Conservation (phyloP, 805 yeast species). For the Wickerhamiella vanderwaltii region DNA sequence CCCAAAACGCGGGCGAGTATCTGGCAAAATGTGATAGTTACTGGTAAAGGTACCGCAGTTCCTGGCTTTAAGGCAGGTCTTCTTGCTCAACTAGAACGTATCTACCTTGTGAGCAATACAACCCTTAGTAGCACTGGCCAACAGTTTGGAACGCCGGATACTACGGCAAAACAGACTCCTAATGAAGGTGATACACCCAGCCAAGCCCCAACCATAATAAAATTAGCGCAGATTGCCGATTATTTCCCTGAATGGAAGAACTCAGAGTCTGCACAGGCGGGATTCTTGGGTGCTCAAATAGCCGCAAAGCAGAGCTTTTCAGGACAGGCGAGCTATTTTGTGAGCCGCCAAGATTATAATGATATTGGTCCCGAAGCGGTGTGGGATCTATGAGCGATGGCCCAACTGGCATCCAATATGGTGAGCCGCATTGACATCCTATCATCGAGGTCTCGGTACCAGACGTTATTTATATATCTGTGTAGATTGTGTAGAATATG, state of each 20-base stretch:
- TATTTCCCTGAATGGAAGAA: conserved; percentile 93
- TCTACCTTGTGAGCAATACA: conserved; percentile 35
- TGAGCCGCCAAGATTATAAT: conserved; percentile 57
- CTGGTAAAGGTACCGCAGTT: conserved; percentile 67
- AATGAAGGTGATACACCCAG: conserved; percentile 23
- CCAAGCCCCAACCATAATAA: conserved; percentile 74
- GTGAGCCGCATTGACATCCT: no score
- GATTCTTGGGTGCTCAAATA: conserved; percentile 78
- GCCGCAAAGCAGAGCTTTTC: conserved; percentile 76
- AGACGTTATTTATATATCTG: no score
- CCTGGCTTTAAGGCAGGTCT: conserved; percentile 67
- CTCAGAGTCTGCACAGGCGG: conserved; percentile 58
- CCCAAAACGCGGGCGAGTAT: conserved; percentile 63
- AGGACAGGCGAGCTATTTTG: conserved; percentile 46
- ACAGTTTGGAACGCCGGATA: background rate
- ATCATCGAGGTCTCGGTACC: no score
- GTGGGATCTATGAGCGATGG: conserved; percentile 46
- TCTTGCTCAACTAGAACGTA: conserved; percentile 42
- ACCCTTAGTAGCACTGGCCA: background rate
- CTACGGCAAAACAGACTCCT: conserved; percentile 14
- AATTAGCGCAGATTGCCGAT: conserved; percentile 64
- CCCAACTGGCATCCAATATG: no score
- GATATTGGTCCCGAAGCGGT: conserved; percentile 72
- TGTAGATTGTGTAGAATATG: no score
- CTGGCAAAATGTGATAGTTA: conserved; percentile 69